Percentiles rank a stretch among this genome's conserved stretches.
phyloP scores from a whole-genome alignment of 768 basidiomycete genomes.

The Phylloporus rhodoxanthus region DNA sequence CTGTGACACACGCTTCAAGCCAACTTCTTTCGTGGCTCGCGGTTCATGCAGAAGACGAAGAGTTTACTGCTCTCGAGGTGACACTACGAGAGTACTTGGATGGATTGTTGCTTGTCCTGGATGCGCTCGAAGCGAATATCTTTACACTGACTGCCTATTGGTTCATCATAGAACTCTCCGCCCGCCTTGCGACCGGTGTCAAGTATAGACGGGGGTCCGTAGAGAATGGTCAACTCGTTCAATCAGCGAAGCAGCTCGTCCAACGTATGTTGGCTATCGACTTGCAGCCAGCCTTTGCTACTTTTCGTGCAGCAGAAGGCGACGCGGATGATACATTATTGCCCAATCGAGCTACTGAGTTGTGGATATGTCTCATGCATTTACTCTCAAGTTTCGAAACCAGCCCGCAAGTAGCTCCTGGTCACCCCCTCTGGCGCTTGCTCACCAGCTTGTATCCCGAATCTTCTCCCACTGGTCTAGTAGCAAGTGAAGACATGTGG shows the following conservation, averaged over 20 bases:
- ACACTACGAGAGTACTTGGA: conserved; percentile 35
- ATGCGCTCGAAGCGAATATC: conserved; percentile 29
- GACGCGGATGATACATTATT: conserved; percentile 33
- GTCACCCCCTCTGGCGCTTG: conserved; percentile 43
- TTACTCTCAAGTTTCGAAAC: conserved; percentile 33
- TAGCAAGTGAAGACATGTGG: conserved; percentile 69
- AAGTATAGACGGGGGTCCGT: conserved; percentile 26
- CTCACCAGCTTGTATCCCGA: conserved; percentile 33
- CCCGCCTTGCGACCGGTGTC: conserved; percentile 31
- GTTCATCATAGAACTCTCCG: conserved; percentile 57
- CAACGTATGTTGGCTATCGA: conserved; percentile 49
- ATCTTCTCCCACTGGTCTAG: conserved; percentile 31
- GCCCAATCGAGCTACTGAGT: conserved; percentile 45
- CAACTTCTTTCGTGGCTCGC: conserved; percentile 46
- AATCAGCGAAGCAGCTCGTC: conserved; percentile 38
- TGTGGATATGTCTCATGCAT: conserved; percentile 74
- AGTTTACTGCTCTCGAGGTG: conserved; percentile 25
- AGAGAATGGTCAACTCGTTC: conserved; percentile 18
- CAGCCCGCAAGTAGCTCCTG: conserved; percentile 13
- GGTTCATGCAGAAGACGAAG: conserved; percentile 31
- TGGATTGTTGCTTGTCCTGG: conserved; percentile 35
- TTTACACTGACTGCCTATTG: conserved; percentile 48
- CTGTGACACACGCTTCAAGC: conserved; percentile 35
- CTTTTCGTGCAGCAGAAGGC: conserved; percentile 16
- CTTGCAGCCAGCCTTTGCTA: conserved; percentile 31